Percentiles rank a stretch among this genome's conserved stretches.
Conservation (phyloP, 345 rosid species). For the Salix dunnii region DNA sequence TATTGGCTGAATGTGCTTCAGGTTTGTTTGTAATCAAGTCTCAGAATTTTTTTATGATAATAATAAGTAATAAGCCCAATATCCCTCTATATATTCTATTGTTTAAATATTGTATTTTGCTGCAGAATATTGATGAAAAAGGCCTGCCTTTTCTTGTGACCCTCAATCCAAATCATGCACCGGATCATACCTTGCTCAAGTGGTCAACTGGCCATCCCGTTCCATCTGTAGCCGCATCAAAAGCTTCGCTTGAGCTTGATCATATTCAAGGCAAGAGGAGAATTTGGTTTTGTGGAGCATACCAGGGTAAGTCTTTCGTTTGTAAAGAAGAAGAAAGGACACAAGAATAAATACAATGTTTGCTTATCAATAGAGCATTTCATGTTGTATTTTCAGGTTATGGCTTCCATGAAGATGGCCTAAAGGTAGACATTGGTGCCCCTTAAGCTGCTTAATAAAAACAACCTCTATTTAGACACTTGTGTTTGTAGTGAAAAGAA, state of each 20-base stretch:
- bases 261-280: conserved; percentile 79
- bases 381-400: conserved; percentile 51
- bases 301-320: conserved; percentile 50
- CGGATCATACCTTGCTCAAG: conserved; percentile 62
- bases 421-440: conserved; percentile 47
- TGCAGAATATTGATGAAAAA: conserved; percentile 78
- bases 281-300: conserved; percentile 93
- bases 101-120: conserved; percentile 7
- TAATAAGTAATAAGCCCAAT: not conserved
- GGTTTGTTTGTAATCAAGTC: conserved; percentile 40
- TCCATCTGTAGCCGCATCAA: conserved; percentile 81
- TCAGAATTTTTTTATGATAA: not conserved
- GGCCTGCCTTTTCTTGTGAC: conserved; percentile 67
- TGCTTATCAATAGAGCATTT: not conserved
- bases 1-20: conserved; percentile 96
- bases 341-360: not conserved
- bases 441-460: not conserved
- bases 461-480: not conserved
- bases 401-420: conserved; percentile 95
- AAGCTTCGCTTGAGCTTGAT: conserved; percentile 70
- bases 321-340: not conserved
- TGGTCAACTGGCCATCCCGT: conserved; percentile 90
- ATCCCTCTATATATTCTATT: not conserved
- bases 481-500: not conserved
- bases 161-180: conserved; percentile 62